Base-by-base conservation (phyloP, 1,284 basidiomycete species). In the Leccinum subrobustum region DNA sequence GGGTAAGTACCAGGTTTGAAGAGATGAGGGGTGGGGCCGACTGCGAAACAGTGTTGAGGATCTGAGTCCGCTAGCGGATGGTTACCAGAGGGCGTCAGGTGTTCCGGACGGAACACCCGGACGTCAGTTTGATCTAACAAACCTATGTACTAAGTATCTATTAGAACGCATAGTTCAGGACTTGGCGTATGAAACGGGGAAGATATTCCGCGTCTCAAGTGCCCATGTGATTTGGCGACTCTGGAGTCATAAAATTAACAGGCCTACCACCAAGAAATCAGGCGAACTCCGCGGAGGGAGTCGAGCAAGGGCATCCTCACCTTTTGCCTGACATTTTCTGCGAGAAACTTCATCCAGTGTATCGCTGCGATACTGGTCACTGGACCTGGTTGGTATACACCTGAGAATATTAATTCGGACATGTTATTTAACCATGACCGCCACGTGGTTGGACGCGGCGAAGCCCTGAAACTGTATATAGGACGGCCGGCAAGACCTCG, bases 391-490 rank as follows among this genome's bases (percentile, higher is more conserved):
- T 35, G 33, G 5, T 35, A 35, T 37, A 39, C 7, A 7, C 37
- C 16, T 39, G 37, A 39, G 37, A 39, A 39, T 39, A 39, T 27
- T 25, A 0, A 25, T 37, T 39, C 37, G 16, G 37, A 31, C 29
- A 4, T 31, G 29, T 31, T 27, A 27, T 27, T 27, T 31, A 31
- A 31, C 29, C 29, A 11, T 11, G n/a, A 42, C 39, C 39, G 39
- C 39, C 39, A 42, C 39, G 39, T 42, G 42, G 18, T 47, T 20
- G 42, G n/a, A 44, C 18, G 42, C 18, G 47, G 47, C 47, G 47
- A 12, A 12, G 47, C n/a, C 56, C 48, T n/a, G 29, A 64, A 61
- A 37, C 56, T 39, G 27, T 52, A 44, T 25, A 59, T 35, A 64
- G 57, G 18, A 39, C 16, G 60, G 42, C 48, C 35, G 12, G 27